These are phyloP conservation scores for Parastagonospora avenae DNA, from an alignment of 2,329 filamentous ascomycete genomes.

Conservation along the genomic window DNA sequence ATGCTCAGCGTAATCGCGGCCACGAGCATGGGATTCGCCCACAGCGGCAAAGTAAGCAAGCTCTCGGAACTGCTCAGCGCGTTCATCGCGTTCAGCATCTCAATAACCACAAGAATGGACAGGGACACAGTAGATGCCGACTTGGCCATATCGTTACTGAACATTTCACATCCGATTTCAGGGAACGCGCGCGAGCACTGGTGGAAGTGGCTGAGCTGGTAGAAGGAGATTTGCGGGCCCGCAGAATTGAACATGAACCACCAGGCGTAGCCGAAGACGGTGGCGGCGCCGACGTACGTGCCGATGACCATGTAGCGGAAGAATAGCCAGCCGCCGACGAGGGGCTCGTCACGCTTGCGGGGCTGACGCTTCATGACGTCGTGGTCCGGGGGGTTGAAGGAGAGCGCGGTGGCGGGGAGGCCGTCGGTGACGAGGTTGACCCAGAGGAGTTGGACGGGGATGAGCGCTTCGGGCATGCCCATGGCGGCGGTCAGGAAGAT, in stretches of 20 bases:
- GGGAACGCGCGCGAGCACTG: conserved; percentile 84
- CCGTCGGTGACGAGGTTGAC: conserved; percentile 98
- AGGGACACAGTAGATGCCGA: conserved; percentile 92
- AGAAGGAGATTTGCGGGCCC: conserved; percentile 90
- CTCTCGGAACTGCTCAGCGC: conserved; percentile 94
- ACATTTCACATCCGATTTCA: conserved; percentile 91
- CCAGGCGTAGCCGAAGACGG: conserved; percentile 98
- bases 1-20: conserved; percentile 93
- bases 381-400: conserved; percentile 98
- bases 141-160: conserved; percentile 82
- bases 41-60: conserved; percentile 89
- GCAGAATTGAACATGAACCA: conserved; percentile 97
- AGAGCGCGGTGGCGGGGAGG: conserved; percentile 91
- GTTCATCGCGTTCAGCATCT: conserved; percentile 99
- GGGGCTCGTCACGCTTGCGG: conserved; percentile 86
- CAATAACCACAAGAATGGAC: conserved; percentile 90
- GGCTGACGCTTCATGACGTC: conserved; percentile 96
- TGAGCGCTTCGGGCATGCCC: conserved; percentile 96
- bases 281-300: conserved; percentile 91
- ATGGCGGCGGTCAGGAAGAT: conserved; percentile 97
- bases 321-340: conserved; percentile 95
- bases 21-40: conserved; percentile 98
- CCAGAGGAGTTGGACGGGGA: conserved; percentile 97
- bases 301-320: conserved; percentile 97
- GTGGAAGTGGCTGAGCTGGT: conserved; percentile 91